Evolutionary conservation across 78 protist species (phyloP), one percentile per base, ranked within the genome.

Genomic region (Dictyostelium intermedium): DNA sequence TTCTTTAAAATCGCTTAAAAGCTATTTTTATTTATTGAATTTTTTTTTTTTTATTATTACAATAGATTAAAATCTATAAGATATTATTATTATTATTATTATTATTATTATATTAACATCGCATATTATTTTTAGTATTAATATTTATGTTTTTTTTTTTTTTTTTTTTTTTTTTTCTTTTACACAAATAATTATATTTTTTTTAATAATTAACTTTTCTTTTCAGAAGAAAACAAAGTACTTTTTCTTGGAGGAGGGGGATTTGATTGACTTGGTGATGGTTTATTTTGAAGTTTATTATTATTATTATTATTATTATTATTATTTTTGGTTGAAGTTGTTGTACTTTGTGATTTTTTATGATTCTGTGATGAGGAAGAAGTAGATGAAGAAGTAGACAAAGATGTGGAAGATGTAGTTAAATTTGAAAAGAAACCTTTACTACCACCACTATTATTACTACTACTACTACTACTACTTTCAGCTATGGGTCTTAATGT

Each of bases 351-450:
- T 32, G 77, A 70, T 70, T 70, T 70, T 32, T 70, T 70, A 32
- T 70, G 73, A 50, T 50, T 50, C 16, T 50, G 73, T 63, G 69
- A 60, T 25, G 74, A 66, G 5, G 35, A 32, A 14, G 43, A 70
- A 14, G 77, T 13, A 0, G 47, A 73, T 4, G 81, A 34, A 43
- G 69, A 20, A 39, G 56, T 23, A 5, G 82, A 11, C 14, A 25
- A 32, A 77, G 45, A 30, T 5, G 83, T 14, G 1, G 45, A n/a
- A 20, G 83, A 77, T 9, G 34, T 3, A 47, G 27, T 45, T 45
- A 79, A 79, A 45, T 47, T 79, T 79, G 84, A 79, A 79, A 79
- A 79, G 35, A 79, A 45, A 2, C 56, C 39, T 45, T 34, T 50
- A 50, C n/a, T 50, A 1, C 53, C 53, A 50, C 56, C 13, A 20